phyloP scores from a whole-genome alignment of 2,329 filamentous ascomycete genomes.

The Elsinoe arachidis region DNA sequence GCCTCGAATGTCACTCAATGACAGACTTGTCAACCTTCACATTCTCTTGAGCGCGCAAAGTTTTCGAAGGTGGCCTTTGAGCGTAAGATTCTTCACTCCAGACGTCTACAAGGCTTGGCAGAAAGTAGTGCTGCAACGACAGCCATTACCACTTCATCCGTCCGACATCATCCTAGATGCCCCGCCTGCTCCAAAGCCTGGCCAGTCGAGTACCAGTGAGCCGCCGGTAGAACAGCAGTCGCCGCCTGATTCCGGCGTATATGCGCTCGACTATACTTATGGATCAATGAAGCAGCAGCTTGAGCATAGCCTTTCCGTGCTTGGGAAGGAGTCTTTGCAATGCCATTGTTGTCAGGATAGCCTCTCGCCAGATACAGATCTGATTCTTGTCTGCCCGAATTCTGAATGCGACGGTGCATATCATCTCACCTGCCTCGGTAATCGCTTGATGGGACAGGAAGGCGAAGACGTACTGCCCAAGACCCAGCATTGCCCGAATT shows the following conservation, averaged over 20 bases:
- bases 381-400: constrained; percentile 45
- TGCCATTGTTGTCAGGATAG: constrained; percentile 44
- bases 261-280: constrained; percentile 47
- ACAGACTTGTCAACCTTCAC: constrained; percentile 71
- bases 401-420: constrained; percentile 39
- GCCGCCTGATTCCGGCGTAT: constrained; percentile 26
- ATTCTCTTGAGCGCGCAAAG: constrained; percentile 69
- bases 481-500: constrained; percentile 62
- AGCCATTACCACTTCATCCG: background rate
- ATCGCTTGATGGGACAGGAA: constrained; percentile 39
- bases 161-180: constrained; percentile 3
- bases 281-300: constrained; percentile 40
- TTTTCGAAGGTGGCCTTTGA: constrained; percentile 76
- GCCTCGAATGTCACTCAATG: constrained; percentile 53
- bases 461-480: constrained; percentile 53
- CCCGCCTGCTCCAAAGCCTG: background rate
- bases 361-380: constrained; percentile 31
- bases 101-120: constrained; percentile 65
- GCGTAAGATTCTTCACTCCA: constrained; percentile 65
- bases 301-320: constrained; percentile 41
- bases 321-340: constrained; percentile 30
- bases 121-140: constrained; percentile 19
- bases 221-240: background rate
- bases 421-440: constrained; percentile 51
- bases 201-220: background rate